Evolutionary conservation across 176 grass and related monocot genomes (phyloP), one percentile per base, ranked within the genome.

Genomic region (Rhynchospora pubera): DNA sequence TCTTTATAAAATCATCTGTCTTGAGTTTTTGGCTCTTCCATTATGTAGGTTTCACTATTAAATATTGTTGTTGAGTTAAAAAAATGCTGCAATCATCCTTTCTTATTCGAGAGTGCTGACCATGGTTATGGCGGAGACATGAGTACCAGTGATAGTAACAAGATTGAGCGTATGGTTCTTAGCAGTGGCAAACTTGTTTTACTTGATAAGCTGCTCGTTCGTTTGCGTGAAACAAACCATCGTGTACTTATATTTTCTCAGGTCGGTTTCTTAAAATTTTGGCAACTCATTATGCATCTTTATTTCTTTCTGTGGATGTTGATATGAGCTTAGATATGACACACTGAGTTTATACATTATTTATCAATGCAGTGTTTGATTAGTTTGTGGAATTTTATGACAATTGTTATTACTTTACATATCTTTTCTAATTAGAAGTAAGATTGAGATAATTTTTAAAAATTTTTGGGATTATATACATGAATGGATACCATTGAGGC

Each of bases 41-140:
- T 77, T 83, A 55, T 88, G 78, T 83, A 98, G 96, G 96, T 99
- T 42, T 99, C 96, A n/a, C 92, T 99, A 42, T 86, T 99, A 62
- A 99, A 99, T 62, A 89, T 95, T 60, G 96, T 99, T 83, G 96
- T 99, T 56, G 96, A 99, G 86, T 91, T 99, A 84, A 99, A 99
- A 24, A 99, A 99, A 86, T 99, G 96, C 77, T 95, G 91, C 92
- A 99, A 99, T 39, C 96, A 99, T 90, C 96, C 96, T 77, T 99
- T 99, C 82, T 95, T 97, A 65, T 99, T 99, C 84, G 96, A 99
- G 90, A 99, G 96, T 75, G 96, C 96, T 34, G 96, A 99, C 88
- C 96, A 99, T 85, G 96, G 96, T 85, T 99, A 99, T 79, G 96
- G 96, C 84, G 96, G 96, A 75, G 96, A 99, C 91, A 86, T 12